These are phyloP conservation scores for Podospora appendiculata DNA, from an alignment of 495 filamentous ascomycete species.

Conservation along the genomic window DNA sequence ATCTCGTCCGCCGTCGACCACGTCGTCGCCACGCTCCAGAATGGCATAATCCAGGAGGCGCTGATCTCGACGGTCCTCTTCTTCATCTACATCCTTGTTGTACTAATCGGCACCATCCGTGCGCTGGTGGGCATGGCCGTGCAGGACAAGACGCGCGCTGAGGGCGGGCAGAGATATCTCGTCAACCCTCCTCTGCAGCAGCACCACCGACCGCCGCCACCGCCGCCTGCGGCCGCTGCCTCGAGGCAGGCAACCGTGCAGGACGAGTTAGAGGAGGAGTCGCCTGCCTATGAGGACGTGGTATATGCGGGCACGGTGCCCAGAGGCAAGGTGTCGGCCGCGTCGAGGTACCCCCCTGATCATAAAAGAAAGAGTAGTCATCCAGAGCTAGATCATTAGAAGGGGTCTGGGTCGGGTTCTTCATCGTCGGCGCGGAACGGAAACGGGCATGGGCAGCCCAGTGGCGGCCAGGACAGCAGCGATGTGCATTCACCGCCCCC, in stretches of 20 bases:
- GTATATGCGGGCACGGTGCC: conserved; percentile 20
- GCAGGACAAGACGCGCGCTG: conserved; percentile 44
- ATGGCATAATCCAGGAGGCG: conserved; percentile 62
- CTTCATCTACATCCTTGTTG: conserved; percentile 65
- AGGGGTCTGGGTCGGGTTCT: too few species aligned
- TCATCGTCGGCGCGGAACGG: too few species aligned
- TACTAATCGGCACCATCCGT: conserved; percentile 63
- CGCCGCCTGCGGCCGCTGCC: not conserved
- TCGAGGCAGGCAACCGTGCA: too few species aligned
- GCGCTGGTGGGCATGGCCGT: conserved; percentile 46
- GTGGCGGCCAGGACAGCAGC: too few species aligned
- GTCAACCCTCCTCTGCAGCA: not conserved
- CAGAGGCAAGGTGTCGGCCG: conserved; percentile 1
- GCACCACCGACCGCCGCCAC: not conserved
- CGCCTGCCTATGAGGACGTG: conserved; percentile 5
- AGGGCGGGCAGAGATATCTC: conserved; percentile 33
- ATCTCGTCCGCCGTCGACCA: conserved; percentile 66
- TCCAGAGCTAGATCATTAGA: too few species aligned
- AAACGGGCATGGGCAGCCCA: too few species aligned
- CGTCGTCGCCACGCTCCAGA: conserved; percentile 54
- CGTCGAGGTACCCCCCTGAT: too few species aligned
- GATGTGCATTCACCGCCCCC: too few species aligned
- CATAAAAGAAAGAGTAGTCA: too few species aligned
- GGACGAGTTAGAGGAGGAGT: not conserved
- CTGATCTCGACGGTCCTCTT: conserved; percentile 67